Percentiles rank a stretch among this genome's conserved stretches.
Conservation (phyloP, 2,329 filamentous ascomycete species). For the Talaromyces sp. region DNA sequence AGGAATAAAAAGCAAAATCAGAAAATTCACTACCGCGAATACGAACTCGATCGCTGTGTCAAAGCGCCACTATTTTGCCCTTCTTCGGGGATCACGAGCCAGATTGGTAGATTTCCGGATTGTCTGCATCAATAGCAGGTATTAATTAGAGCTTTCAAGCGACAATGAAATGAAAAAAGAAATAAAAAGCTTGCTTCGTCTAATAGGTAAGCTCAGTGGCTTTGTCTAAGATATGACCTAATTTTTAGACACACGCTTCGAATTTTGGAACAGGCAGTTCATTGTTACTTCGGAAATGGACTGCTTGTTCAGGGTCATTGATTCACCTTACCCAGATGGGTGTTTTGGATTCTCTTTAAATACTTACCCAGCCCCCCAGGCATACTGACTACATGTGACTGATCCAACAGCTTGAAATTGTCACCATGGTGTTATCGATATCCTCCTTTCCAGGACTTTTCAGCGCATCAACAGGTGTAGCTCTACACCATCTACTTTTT, state of each 20-base stretch:
- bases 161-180: background rate
- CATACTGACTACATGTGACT: background rate
- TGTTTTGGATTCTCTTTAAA: background rate
- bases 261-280: background rate
- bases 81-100: background rate
- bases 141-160: background rate
- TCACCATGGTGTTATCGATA: slow-evolving; percentile 3
- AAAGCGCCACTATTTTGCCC: background rate
- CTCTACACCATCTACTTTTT: slow-evolving; percentile 7
- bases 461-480: slow-evolving; percentile 11
- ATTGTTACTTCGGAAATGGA: background rate
- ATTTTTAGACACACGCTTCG: background rate
- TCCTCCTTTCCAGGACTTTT: background rate
- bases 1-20: background rate
- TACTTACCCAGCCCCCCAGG: background rate
- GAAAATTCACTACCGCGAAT: background rate
- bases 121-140: background rate
- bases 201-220: background rate
- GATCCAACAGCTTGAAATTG: background rate
- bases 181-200: background rate
- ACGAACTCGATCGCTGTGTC: background rate
- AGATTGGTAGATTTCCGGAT: background rate
- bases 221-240: background rate
- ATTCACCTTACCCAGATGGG: background rate
- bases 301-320: background rate